These are phyloP conservation scores for Naganishia vaughanmartiniae DNA, from an alignment of 768 basidiomycete genomes.

Conservation along the genomic window DNA sequence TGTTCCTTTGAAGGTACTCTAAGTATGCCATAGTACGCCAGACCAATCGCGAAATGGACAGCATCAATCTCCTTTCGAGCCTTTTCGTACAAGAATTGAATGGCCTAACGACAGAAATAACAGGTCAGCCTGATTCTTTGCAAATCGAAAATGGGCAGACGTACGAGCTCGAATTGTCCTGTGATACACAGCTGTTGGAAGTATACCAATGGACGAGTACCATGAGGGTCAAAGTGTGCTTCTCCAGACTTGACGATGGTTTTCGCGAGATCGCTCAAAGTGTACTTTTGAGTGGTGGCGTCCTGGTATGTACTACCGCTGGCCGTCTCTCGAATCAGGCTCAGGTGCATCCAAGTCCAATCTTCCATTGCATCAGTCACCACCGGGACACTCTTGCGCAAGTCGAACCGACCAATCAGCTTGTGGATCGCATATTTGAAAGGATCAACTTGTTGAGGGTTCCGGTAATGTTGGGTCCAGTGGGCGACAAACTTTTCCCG, in stretches of 20 bases:
- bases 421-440: conserved; percentile 97
- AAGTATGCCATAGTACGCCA: conserved; percentile 88
- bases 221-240: conserved; percentile 58
- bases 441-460: conserved; percentile 74
- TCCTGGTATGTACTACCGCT: conserved; percentile 63
- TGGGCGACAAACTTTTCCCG: conserved; percentile 63
- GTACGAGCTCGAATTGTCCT: conserved; percentile 88
- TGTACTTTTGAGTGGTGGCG: conserved; percentile 67
- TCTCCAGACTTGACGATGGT: conserved; percentile 53
- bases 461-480: conserved; percentile 64
- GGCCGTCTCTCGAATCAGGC: conserved; percentile 71
- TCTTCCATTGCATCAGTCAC: conserved; percentile 93
- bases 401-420: conserved; percentile 87
- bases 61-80: conserved; percentile 85
- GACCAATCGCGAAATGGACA: conserved; percentile 84
- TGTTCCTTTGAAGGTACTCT: conserved; percentile 62
- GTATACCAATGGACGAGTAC: conserved; percentile 57
- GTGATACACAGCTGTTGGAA: conserved; percentile 75
- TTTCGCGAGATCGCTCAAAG: conserved; percentile 49
- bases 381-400: conserved; percentile 72
- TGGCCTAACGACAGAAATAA: conserved; percentile 60
- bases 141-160: conserved; percentile 38
- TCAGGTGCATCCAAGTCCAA: conserved; percentile 96
- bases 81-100: conserved; percentile 84
- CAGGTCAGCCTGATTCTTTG: conserved; percentile 1